Evolutionary conservation across 75 land plant genomes (phyloP).

Genomic region (Chamaecyparis obtusa): DNA sequence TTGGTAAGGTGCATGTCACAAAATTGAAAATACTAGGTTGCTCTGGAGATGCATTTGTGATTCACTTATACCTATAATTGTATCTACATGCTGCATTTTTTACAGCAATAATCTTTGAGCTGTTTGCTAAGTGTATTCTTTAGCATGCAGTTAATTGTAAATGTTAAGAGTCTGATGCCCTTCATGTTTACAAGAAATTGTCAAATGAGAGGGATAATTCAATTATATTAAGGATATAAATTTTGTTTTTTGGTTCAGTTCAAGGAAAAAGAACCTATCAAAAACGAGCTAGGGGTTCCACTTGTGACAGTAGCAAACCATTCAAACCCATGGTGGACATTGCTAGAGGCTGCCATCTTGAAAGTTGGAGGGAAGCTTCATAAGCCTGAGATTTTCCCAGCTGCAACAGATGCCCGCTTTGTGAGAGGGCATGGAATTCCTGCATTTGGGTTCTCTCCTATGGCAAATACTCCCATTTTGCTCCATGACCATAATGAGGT

Average conservation of each 20-base stretch:
- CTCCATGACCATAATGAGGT: constrained; percentile 99
- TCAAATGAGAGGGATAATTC: constrained; percentile 1
- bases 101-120: not conserved
- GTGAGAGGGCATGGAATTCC: constrained; percentile 67
- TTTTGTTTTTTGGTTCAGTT: not conserved
- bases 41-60: not conserved
- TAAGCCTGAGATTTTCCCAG: constrained; percentile 91
- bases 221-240: not conserved
- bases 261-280: constrained; percentile 29
- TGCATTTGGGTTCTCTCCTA: constrained; percentile 97
- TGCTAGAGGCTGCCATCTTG: constrained; percentile 64
- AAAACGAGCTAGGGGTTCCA: constrained; percentile 55
- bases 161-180: not conserved
- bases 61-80: not conserved
- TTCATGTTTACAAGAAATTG: not conserved
- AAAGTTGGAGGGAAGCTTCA: constrained; percentile 72
- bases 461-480: constrained; percentile 86
- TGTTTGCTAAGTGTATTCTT: not conserved
- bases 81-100: not conserved
- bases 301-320: constrained; percentile 56
- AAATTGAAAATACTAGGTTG: not conserved
- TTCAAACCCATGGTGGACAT: constrained; percentile 92
- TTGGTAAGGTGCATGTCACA: not conserved
- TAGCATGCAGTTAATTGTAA: not conserved
- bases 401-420: constrained; percentile 90